A percentile compares a stretch with the other conserved stretches of the same genome.
phyloP scores from a whole-genome alignment of 164 flowering plant genomes.

The Echeveria elegans region DNA sequence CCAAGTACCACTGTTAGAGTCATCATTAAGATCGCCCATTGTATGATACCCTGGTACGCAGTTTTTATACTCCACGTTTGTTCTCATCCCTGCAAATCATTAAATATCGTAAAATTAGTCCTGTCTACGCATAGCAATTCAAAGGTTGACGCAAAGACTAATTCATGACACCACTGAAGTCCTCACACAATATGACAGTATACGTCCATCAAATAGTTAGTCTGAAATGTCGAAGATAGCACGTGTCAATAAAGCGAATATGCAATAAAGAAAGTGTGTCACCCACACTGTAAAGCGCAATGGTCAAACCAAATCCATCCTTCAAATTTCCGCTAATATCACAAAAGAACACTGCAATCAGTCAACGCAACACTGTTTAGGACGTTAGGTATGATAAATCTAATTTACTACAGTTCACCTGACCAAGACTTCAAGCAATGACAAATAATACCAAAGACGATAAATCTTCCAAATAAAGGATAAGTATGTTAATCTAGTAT shows the following conservation, averaged over 20 bases:
- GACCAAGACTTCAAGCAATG: background rate
- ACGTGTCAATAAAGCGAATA: too few species aligned
- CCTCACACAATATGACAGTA: too few species aligned
- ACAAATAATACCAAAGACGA: too few species aligned
- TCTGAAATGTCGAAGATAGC: too few species aligned
- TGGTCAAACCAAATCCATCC: background rate
- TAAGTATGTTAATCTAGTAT: too few species aligned
- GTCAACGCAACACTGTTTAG: background rate
- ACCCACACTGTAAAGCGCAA: too few species aligned
- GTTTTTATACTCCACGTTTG: slow-evolving; percentile 61
- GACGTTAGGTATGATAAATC: background rate
- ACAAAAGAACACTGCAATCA: background rate
- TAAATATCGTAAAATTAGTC: background rate
- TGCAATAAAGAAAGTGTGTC: too few species aligned
- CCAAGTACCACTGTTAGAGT: slow-evolving; percentile 61
- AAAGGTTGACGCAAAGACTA: too few species aligned
- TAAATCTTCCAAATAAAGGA: too few species aligned
- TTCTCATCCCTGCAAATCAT: slow-evolving; percentile 70
- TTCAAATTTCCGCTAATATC: background rate
- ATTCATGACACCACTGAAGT: too few species aligned
- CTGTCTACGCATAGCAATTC: background rate
- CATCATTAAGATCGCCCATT: slow-evolving; percentile 78
- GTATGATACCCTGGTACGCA: slow-evolving; percentile 51
- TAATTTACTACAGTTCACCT: background rate
- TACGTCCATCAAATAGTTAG: too few species aligned